Conservation (phyloP, 129 eudicot species). For the Gnaphalium uliginosum region DNA sequence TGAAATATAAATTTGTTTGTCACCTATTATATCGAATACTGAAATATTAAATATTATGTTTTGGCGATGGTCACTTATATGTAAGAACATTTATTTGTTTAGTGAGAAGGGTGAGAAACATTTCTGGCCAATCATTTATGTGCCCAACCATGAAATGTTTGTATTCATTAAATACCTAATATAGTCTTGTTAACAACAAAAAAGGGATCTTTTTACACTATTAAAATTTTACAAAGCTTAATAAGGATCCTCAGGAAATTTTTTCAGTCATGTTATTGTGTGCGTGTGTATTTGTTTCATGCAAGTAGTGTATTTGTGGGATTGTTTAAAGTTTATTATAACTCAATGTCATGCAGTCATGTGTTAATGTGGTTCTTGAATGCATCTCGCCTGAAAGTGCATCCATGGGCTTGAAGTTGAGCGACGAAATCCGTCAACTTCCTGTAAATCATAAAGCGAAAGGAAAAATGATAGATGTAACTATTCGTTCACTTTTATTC, state of each 20-base stretch:
- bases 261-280: background rate
- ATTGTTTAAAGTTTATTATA: background rate
- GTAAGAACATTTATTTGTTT: background rate
- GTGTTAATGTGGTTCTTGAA: slow-evolving; percentile 68
- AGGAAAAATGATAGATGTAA: slow-evolving; percentile 64
- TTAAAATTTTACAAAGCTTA: background rate
- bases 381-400: slow-evolving; percentile 93
- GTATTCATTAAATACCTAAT: background rate
- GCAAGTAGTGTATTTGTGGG: background rate
- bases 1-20: slow-evolving; percentile 2
- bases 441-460: slow-evolving; percentile 82
- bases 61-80: background rate
- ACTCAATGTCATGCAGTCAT: slow-evolving; percentile 56
- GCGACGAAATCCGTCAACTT: slow-evolving; percentile 78
- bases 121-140: background rate
- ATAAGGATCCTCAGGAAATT: background rate
- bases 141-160: background rate
- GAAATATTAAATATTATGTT: background rate
- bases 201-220: background rate
- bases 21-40: background rate
- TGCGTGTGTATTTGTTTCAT: background rate
- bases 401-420: slow-evolving; percentile 62
- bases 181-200: background rate
- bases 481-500: background rate
- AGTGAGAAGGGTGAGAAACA: background rate